Evolutionary conservation across 176 grass and related monocot species (phyloP).

Genomic region (Oryza glumipatula): DNA sequence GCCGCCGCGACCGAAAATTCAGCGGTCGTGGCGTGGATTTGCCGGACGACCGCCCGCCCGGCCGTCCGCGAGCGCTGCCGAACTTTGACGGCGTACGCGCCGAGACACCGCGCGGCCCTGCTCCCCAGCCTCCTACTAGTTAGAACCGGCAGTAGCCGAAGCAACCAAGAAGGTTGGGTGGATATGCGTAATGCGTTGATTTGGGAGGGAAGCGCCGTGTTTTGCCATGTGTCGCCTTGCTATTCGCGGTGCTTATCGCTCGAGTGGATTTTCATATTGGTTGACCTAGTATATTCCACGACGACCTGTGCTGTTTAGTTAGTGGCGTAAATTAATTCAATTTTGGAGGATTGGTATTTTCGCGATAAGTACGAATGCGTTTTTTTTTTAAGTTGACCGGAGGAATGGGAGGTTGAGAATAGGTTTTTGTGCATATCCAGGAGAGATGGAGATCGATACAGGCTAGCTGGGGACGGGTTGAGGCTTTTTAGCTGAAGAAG

Average conservation of each 20-base stretch:
- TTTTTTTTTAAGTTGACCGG: constrained; percentile 21
- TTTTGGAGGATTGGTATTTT: background rate
- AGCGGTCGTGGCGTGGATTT: background rate
- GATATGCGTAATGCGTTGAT: background rate
- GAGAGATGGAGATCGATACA: background rate
- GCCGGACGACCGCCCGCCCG: background rate
- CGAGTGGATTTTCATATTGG: background rate
- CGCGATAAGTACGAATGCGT: background rate
- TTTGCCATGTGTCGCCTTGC: background rate
- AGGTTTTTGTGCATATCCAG: constrained; percentile 17
- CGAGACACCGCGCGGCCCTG: background rate
- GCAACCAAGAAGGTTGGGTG: constrained; percentile 37
- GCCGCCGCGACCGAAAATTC: background rate
- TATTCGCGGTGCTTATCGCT: constrained; percentile 18
- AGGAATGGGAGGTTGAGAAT: background rate
- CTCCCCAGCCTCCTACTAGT: background rate
- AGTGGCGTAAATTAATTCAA: background rate
- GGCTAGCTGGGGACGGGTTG: background rate
- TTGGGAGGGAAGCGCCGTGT: background rate
- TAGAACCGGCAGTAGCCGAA: constrained; percentile 31
- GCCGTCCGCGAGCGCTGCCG: constrained; percentile 8
- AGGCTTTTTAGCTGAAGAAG: constrained; percentile 16
- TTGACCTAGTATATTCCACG: constrained; percentile 32
- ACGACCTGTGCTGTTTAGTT: background rate
- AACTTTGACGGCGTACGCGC: constrained; percentile 42